phyloP scores from a whole-genome alignment of 768 basidiomycete genomes.

The Chiua virens region DNA sequence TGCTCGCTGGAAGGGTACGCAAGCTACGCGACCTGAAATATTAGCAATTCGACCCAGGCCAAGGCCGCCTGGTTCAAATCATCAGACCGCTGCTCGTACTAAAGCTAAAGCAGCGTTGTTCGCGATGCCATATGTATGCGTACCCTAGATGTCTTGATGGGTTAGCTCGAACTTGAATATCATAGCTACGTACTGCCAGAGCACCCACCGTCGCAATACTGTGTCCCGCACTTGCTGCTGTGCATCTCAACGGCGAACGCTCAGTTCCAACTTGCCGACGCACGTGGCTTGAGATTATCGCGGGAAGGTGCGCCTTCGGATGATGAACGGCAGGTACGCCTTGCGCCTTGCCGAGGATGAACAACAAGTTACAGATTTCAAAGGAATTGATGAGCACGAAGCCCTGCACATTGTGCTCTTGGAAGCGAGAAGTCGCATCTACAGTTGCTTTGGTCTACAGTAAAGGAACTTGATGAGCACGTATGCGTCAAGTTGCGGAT shows the following conservation, averaged over 20 bases:
- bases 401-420: slow-evolving; percentile 75
- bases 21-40: too few relatives aligned
- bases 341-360: slow-evolving; percentile 79
- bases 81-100: too few relatives aligned
- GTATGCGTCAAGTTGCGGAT: neutral
- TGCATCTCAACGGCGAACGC: slow-evolving; percentile 99
- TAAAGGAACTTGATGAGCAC: slow-evolving; percentile 9
- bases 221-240: slow-evolving; percentile 95
- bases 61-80: too few relatives aligned
- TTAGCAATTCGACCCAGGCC: too few relatives aligned
- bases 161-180: too few relatives aligned
- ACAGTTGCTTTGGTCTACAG: slow-evolving; percentile 82
- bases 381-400: slow-evolving; percentile 94
- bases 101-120: too few relatives aligned
- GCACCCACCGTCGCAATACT: slow-evolving; percentile 95
- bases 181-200: slow-evolving; percentile 87
- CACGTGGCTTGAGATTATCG: slow-evolving; percentile 98
- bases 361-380: slow-evolving; percentile 83
- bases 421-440: slow-evolving; percentile 86
- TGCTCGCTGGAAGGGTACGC: too few relatives aligned
- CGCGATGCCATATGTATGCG: too few relatives aligned
- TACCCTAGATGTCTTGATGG: too few relatives aligned
- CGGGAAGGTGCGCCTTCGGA: slow-evolving; percentile 97
- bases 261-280: slow-evolving; percentile 90
- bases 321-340: slow-evolving; percentile 87